phyloP scores from a whole-genome alignment of 176 grass and related monocot genomes.

The Oryza longistaminata region DNA sequence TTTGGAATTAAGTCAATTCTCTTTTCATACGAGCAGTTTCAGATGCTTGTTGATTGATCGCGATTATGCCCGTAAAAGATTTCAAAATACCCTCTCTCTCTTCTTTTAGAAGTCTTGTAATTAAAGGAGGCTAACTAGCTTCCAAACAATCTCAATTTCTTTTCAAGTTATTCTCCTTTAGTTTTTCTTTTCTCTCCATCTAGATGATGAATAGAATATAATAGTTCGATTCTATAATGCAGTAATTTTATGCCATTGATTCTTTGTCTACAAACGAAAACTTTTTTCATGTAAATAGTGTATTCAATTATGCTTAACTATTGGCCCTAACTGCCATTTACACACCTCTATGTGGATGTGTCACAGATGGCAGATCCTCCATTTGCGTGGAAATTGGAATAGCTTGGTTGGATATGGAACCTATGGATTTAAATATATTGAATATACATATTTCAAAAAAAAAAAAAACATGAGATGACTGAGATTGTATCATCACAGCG shows the following conservation, averaged over 20 bases:
- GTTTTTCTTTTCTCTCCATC: not conserved
- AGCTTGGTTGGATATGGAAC: not conserved
- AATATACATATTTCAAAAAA: not conserved
- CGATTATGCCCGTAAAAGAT: not conserved
- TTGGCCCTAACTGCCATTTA: too few species aligned
- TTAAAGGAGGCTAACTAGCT: not conserved
- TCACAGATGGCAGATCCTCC: too few species aligned
- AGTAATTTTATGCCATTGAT: not conserved
- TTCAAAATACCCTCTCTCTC: not conserved
- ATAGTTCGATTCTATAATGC: not conserved
- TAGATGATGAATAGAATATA: not conserved
- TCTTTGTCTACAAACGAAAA: not conserved
- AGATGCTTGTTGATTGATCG: not conserved
- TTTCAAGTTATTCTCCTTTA: not conserved
- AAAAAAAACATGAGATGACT: not conserved
- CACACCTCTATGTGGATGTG: too few species aligned
- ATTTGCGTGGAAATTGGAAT: too few species aligned
- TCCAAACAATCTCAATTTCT: not conserved
- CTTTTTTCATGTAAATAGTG: not conserved
- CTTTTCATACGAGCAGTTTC: not conserved
- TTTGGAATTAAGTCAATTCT: not conserved
- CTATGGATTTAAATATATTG: not conserved
- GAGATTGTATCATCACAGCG: not conserved
- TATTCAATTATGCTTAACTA: not conserved
- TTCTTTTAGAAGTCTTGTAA: not conserved